Conservation (phyloP, 768 basidiomycete species). For the Crepidotus variabilis region DNA sequence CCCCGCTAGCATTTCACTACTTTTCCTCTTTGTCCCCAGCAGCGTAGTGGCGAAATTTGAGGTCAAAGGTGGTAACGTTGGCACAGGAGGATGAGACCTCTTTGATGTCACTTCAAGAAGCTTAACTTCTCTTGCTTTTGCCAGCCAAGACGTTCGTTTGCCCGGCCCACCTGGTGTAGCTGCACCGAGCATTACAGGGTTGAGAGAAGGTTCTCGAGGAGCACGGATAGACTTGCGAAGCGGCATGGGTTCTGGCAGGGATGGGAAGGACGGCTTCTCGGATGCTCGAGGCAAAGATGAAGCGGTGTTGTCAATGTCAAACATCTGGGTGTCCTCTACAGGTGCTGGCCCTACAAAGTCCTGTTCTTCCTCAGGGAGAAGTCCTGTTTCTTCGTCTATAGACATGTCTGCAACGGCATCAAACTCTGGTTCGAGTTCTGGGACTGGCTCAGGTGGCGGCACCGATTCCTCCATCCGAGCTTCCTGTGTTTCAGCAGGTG, state of each 20-base stretch:
- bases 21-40: conserved; percentile 60
- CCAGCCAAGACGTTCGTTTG: conserved; percentile 79
- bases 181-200: conserved; percentile 25
- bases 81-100: conserved; percentile 22
- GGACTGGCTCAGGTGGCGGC: neutral
- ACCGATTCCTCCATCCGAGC: neutral
- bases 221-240: conserved; percentile 64
- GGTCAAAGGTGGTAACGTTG: conserved; percentile 8
- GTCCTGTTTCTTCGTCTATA: neutral
- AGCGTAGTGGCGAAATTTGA: conserved; percentile 4
- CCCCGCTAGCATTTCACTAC: conserved; percentile 39
- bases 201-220: conserved; percentile 39
- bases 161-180: conserved; percentile 39
- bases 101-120: conserved; percentile 54
- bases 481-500: conserved; percentile 18
- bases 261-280: conserved; percentile 52
- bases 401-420: neutral
- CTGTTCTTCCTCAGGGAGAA: neutral
- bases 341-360: neutral
- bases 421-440: neutral
- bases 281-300: conserved; percentile 13
- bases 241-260: conserved; percentile 66
- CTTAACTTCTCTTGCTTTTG: conserved; percentile 71
- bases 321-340: neutral
- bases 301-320: conserved; percentile 4